Conservation (phyloP, 2,329 filamentous ascomycete genomes). For the Exophiala sp. region DNA sequence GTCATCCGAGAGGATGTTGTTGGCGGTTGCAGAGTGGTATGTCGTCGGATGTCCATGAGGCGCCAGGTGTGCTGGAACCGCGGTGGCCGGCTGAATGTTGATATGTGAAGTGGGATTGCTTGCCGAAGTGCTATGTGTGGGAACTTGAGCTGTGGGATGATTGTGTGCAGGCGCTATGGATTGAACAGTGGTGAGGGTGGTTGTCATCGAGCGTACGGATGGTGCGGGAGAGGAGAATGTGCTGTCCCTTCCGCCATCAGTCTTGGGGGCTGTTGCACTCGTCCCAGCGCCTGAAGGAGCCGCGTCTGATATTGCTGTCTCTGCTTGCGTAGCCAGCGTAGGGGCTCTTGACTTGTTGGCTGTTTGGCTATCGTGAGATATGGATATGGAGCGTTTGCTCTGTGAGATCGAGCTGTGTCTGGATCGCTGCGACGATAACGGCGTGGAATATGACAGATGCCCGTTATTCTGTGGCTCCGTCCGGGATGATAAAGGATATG, state of each 20-base stretch:
- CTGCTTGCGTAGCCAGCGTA: slow-evolving; percentile 79
- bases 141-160: slow-evolving; percentile 34
- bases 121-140: slow-evolving; percentile 31
- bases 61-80: slow-evolving; percentile 58
- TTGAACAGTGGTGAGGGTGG: slow-evolving; percentile 64
- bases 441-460: slow-evolving; percentile 52
- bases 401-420: slow-evolving; percentile 54
- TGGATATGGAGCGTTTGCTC: slow-evolving; percentile 59
- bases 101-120: slow-evolving; percentile 48
- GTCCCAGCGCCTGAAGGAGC: slow-evolving; percentile 81
- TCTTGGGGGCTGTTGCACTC: slow-evolving; percentile 61
- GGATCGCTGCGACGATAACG: slow-evolving; percentile 52
- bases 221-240: slow-evolving; percentile 64
- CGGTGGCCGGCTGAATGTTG: slow-evolving; percentile 58
- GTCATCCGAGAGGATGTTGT: slow-evolving; percentile 63
- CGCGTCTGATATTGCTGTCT: slow-evolving; percentile 69
- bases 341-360: slow-evolving; percentile 67
- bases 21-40: slow-evolving; percentile 59
- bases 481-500: slow-evolving; percentile 77
- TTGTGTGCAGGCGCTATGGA: slow-evolving; percentile 52
- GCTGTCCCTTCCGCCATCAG: slow-evolving; percentile 64
- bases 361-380: slow-evolving; percentile 59
- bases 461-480: slow-evolving; percentile 43
- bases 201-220: slow-evolving; percentile 63
- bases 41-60: slow-evolving; percentile 53